Conservation (phyloP, 2,329 filamentous ascomycete genomes). For the Juglanconis juglandina region DNA sequence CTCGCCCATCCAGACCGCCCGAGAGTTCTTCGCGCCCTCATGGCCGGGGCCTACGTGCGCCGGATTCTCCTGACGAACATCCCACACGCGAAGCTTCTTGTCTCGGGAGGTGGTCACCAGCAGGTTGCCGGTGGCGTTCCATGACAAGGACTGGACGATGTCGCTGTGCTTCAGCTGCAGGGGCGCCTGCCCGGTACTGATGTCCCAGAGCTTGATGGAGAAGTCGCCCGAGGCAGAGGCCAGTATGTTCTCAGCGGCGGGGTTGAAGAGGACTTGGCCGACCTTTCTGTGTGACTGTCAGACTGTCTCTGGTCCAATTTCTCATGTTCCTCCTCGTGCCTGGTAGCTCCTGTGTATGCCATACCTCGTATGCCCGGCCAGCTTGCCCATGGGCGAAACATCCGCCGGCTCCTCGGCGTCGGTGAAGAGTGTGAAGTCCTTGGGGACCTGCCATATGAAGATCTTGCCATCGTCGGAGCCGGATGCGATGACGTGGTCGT, state of each 20-base stretch:
- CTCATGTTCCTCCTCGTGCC: not conserved
- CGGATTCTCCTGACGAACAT: constrained; percentile 87
- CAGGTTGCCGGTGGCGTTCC: constrained; percentile 84
- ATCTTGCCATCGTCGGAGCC: constrained; percentile 96
- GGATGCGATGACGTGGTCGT: constrained; percentile 88
- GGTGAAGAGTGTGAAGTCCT: constrained; percentile 78
- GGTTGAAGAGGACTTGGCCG: constrained; percentile 97
- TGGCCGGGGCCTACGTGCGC: constrained; percentile 84
- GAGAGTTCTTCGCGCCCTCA: constrained; percentile 93
- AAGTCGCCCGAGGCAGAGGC: constrained; percentile 94
- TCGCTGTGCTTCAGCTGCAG: constrained; percentile 81
- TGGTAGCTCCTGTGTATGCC: constrained; percentile 23
- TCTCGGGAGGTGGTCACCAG: constrained; percentile 92
- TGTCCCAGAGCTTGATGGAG: constrained; percentile 93
- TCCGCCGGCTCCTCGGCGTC: constrained; percentile 82
- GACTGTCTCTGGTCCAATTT: not conserved
- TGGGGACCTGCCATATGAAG: constrained; percentile 91
- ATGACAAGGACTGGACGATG: constrained; percentile 91
- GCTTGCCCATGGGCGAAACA: constrained; percentile 74
- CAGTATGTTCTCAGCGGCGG: constrained; percentile 89
- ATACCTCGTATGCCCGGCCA: constrained; percentile 83
- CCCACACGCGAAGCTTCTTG: constrained; percentile 98
- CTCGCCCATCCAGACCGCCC: constrained; percentile 95
- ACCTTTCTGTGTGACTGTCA: constrained; percentile 67
- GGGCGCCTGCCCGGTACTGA: constrained; percentile 71